Evolutionary conservation across 208 protist genomes (phyloP).

Genomic region (Porcisia hertigi): DNA sequence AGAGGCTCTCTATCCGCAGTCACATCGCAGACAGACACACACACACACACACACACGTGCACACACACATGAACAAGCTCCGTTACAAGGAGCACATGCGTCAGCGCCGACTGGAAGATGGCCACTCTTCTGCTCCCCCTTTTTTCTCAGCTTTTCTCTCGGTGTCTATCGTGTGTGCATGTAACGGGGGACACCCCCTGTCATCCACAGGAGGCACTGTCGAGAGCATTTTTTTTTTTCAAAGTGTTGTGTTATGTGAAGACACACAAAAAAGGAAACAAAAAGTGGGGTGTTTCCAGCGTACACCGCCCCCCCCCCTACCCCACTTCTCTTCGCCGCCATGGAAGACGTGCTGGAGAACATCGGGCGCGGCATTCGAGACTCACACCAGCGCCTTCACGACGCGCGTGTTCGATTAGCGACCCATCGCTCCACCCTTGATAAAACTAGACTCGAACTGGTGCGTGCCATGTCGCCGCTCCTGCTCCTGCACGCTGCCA

Average conservation of each 20-base stretch:
- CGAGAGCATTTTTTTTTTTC: background rate
- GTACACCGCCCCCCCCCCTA: background rate
- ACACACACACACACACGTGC: slow-evolving; percentile 10
- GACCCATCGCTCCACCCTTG: background rate
- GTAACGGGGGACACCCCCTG: background rate
- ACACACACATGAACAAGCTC: background rate
- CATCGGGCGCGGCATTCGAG: slow-evolving; percentile 9
- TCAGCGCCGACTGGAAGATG: background rate
- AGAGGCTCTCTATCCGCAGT: background rate
- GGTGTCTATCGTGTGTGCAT: background rate
- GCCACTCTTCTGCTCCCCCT: background rate
- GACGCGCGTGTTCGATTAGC: slow-evolving; percentile 7
- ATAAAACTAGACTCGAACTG: background rate
- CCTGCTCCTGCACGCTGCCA: background rate
- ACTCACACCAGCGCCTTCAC: slow-evolving; percentile 6
- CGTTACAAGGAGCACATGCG: no score
- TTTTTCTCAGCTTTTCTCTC: background rate
- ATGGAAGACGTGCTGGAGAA: slow-evolving; percentile 18
- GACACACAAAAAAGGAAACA: background rate
- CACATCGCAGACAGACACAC: background rate
- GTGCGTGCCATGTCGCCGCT: background rate
- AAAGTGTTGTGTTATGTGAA: background rate
- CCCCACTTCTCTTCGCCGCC: background rate
- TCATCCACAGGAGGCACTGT: background rate
- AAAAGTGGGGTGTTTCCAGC: background rate